Percentiles rank a stretch among this genome's conserved stretches.
phyloP scores from a whole-genome alignment of 768 basidiomycete species.

The Naganishia kalamii region DNA sequence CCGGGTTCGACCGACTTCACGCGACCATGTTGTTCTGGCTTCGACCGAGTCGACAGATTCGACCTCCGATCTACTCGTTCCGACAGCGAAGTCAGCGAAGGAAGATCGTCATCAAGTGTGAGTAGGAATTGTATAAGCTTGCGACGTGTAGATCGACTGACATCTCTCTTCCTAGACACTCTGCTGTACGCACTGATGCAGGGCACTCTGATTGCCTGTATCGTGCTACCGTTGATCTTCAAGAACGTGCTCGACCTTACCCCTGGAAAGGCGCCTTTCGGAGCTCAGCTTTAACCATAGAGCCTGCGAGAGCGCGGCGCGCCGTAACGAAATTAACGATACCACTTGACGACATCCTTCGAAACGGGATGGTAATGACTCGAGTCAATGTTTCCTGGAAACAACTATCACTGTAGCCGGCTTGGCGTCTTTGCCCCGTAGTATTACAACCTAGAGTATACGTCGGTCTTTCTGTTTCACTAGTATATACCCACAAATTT shows the following conservation, averaged over 20 bases:
- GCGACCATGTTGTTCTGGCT: constrained; percentile 93
- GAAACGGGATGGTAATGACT: neutral
- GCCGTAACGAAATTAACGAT: constrained; percentile 12
- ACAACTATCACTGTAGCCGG: constrained; percentile 14
- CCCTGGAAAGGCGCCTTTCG: constrained; percentile 35
- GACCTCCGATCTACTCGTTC: constrained; percentile 73
- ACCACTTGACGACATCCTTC: neutral
- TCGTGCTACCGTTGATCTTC: constrained; percentile 54
- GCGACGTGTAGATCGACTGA: too few species aligned
- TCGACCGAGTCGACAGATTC: constrained; percentile 53
- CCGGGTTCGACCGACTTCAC: constrained; percentile 85
- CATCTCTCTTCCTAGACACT: constrained; percentile 58
- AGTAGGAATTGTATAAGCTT: too few species aligned
- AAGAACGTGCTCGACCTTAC: constrained; percentile 57
- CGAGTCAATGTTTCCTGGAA: neutral
- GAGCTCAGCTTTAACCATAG: constrained; percentile 12
- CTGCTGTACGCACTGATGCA: constrained; percentile 66
- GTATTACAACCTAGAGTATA: constrained; percentile 8
- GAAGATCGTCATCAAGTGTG: constrained; percentile 62
- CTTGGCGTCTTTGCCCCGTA: constrained; percentile 13
- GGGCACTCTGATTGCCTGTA: constrained; percentile 64
- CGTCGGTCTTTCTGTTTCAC: neutral
- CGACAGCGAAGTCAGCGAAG: constrained; percentile 84
- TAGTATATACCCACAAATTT: neutral
- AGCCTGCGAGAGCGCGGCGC: neutral